Evolutionary conservation across 768 basidiomycete species (phyloP), one percentile per base, ranked within the genome.

Genomic region (Serendipita sp.): DNA sequence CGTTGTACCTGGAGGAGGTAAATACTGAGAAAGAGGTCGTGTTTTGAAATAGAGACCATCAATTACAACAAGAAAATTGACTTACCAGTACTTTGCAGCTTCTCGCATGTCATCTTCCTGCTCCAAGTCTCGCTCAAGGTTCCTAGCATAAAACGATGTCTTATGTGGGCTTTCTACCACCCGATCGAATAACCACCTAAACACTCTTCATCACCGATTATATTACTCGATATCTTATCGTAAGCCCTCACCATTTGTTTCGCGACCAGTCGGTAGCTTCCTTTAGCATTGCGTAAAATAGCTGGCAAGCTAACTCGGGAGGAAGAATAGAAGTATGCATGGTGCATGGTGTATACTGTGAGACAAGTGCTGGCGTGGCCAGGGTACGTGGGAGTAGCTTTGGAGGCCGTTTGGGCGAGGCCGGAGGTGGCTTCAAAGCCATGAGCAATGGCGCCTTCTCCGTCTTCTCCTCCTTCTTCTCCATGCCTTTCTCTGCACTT

Each of bases 141-240:
- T 78, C 58, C 88, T 75, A 3, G 81, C 82, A 74, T 81, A 92
- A 73, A 91, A 89, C 0, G 86, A 81, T 1, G 89, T 88, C n/a
- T 82, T 77, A 74, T 92, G 89, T 2, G 89, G 88, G 68, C 87
- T 89, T 73, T 91, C 88, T 1, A 91, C 90, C 13, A 91, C 67
- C 24, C 84, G 78, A 70, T 92, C 88, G 72, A 88, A 86, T 18
- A 92, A 78, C 85, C 85, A 91, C 90, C 89, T 87, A 67, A 87
- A 89, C 60, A 82, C 76, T 67, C 80, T 75, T 89, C 89, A 92
- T 5, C 51, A 56, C 45, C 46, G 63, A 37, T 41, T 16, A 18
- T 5, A 62, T 46, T 35, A n/a, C 34, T 32, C n/a, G 30, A 41
- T n/a, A 24, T 5, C 24, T 32, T 47, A 28, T 10, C 38, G 24